A percentile compares a stretch with the other conserved stretches of the same genome.
phyloP scores from a whole-genome alignment of 2,329 filamentous ascomycete genomes.

The Curvularia hawaiiensis region DNA sequence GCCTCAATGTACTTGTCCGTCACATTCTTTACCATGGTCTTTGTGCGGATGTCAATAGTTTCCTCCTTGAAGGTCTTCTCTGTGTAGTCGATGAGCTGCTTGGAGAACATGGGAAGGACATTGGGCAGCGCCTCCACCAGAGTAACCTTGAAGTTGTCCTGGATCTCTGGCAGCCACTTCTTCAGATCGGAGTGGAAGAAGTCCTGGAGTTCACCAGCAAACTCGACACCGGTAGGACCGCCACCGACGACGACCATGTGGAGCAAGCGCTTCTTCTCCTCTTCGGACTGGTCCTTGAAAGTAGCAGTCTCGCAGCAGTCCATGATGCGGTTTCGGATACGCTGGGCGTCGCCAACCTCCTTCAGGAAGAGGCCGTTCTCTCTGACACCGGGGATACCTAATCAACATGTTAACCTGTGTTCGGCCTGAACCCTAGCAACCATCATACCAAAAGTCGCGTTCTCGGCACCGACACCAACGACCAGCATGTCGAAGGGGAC shows the following conservation, averaged over 20 bases:
- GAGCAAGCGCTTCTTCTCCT: constrained; percentile 90
- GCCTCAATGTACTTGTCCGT: constrained; percentile 93
- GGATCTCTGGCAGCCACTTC: constrained; percentile 97
- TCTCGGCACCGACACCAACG: constrained; percentile 95
- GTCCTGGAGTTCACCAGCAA: constrained; percentile 96
- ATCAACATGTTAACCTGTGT: constrained; percentile 22
- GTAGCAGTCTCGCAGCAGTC: constrained; percentile 98
- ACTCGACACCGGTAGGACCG: constrained; percentile 96
- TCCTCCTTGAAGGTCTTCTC: constrained; percentile 99
- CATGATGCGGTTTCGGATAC: constrained; percentile 98
- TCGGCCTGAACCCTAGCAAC: neutral
- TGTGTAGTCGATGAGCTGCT: constrained; percentile 98
- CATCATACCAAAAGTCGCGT: constrained; percentile 85
- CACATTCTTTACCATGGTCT: constrained; percentile 99
- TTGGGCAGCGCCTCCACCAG: constrained; percentile 97
- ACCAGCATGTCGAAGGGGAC: constrained; percentile 98
- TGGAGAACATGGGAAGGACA: constrained; percentile 97
- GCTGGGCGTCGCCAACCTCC: constrained; percentile 95
- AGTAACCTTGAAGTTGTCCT: constrained; percentile 94
- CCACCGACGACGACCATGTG: constrained; percentile 92
- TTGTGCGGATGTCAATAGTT: constrained; percentile 95
- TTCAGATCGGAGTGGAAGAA: constrained; percentile 98
- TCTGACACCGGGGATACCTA: constrained; percentile 85
- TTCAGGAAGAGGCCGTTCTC: constrained; percentile 98
- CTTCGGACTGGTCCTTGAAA: constrained; percentile 91